Percentiles rank a stretch among this genome's conserved stretches.
Conservation (phyloP, 768 basidiomycete species). For the Phylloporus sp. region DNA sequence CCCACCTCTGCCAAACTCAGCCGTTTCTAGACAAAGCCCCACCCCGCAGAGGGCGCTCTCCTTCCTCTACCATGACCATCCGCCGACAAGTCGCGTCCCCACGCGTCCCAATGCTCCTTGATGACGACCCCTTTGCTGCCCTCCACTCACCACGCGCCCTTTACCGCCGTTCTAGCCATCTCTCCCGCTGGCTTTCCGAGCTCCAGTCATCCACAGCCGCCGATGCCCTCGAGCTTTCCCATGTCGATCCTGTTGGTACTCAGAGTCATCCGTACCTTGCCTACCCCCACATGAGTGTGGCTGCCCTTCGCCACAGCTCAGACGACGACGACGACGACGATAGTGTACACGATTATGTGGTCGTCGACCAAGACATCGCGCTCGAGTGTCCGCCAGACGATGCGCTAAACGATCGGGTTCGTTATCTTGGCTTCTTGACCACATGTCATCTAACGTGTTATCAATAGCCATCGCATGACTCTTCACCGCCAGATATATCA, state of each 20-base stretch:
- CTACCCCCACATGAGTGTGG: slow-evolving; percentile 34
- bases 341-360: slow-evolving; percentile 39
- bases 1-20: slow-evolving; percentile 33
- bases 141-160: slow-evolving; percentile 8
- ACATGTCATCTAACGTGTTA: slow-evolving; percentile 16
- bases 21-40: slow-evolving; percentile 13
- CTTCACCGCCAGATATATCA: slow-evolving; percentile 21
- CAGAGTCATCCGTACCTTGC: slow-evolving; percentile 40
- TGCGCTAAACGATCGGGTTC: slow-evolving; percentile 18
- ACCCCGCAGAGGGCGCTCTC: slow-evolving; percentile 17
- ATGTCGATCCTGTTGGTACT: slow-evolving; percentile 27
- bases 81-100: slow-evolving; percentile 26
- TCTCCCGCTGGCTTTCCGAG: slow-evolving; percentile 45
- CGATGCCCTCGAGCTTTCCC: slow-evolving; percentile 17
- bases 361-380: slow-evolving; percentile 34
- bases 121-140: slow-evolving; percentile 7
- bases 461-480: slow-evolving; percentile 22
- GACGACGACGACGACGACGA: slow-evolving; percentile 36
- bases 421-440: slow-evolving; percentile 25
- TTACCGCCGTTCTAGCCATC: slow-evolving; percentile 36
- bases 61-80: slow-evolving; percentile 30
- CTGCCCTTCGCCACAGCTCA: slow-evolving; percentile 24
- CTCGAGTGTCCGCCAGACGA: slow-evolving; percentile 23
- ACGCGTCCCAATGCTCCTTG: slow-evolving; percentile 6
- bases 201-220: slow-evolving; percentile 24